Evolutionary conservation across 106 monocot genomes (phyloP).

Genomic region (Dioscorea alata): DNA sequence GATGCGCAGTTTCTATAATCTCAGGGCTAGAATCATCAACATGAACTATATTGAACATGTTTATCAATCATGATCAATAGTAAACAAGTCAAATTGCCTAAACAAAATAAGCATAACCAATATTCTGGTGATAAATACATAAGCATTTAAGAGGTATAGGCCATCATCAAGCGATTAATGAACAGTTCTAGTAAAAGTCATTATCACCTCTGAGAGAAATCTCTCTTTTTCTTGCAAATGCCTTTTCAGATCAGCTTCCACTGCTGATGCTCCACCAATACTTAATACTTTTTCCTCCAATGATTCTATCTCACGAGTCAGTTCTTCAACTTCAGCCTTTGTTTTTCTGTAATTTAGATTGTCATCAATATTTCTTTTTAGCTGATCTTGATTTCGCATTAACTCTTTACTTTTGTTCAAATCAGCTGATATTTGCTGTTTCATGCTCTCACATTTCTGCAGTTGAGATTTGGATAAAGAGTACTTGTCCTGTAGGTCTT

Average conservation of each 20-base stretch:
- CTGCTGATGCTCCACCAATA: constrained; percentile 53
- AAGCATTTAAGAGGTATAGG: too few species aligned
- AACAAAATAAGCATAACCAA: too few species aligned
- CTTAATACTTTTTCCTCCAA: constrained; percentile 60
- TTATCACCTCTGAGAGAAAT: constrained; percentile 84
- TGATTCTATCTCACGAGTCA: constrained; percentile 63
- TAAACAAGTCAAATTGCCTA: too few species aligned
- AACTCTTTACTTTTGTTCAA: constrained; percentile 82
- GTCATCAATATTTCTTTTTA: constrained; percentile 98
- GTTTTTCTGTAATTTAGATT: constrained; percentile 92
- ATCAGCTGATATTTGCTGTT: constrained; percentile 51
- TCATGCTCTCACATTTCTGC: constrained; percentile 56
- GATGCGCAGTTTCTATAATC: too few species aligned
- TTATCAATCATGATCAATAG: too few species aligned
- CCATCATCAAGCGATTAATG: too few species aligned
- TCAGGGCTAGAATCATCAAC: too few species aligned
- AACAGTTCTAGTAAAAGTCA: neutral
- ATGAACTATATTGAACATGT: too few species aligned
- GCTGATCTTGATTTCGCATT: constrained; percentile 60
- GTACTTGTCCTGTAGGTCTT: constrained; percentile 60
- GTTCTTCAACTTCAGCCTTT: constrained; percentile 83
- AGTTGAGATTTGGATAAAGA: constrained; percentile 46
- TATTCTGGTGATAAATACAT: too few species aligned
- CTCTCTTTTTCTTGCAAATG: constrained; percentile 88
- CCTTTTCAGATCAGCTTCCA: constrained; percentile 76